phyloP scores from a whole-genome alignment of 371 early-diverging fungal species.

The Mycotypha africana region DNA sequence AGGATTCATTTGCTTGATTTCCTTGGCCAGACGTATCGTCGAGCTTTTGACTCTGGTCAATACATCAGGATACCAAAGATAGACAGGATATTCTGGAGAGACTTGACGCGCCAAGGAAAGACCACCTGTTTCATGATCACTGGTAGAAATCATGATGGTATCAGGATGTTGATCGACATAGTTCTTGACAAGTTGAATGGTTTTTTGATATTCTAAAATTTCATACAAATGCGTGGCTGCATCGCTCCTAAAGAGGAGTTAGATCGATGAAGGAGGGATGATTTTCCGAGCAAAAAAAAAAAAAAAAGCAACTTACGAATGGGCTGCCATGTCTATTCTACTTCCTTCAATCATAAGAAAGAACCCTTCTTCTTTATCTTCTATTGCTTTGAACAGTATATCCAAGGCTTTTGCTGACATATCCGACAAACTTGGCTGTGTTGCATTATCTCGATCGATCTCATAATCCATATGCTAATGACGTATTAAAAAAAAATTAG shows the following conservation, averaged over 20 bases:
- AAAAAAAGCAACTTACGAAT: conserved; percentile 61
- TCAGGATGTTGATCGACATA: conserved; percentile 74
- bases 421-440: conserved; percentile 79
- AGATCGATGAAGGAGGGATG: not conserved
- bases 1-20: conserved; percentile 11
- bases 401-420: conserved; percentile 80
- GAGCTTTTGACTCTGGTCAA: conserved; percentile 65
- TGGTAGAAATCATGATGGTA: conserved; percentile 81
- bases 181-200: conserved; percentile 61
- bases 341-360: conserved; percentile 96
- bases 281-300: too few species aligned
- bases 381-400: conserved; percentile 45
- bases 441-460: conserved; percentile 69
- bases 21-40: conserved; percentile 47
- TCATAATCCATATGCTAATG: conserved; percentile 81
- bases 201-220: conserved; percentile 83
- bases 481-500: too few species aligned
- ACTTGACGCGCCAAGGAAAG: conserved; percentile 71
- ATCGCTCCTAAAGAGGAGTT: conserved; percentile 63
- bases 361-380: conserved; percentile 62
- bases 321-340: conserved; percentile 86
- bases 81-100: conserved; percentile 65
- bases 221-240: conserved; percentile 88
- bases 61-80: conserved; percentile 82
- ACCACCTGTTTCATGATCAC: conserved; percentile 97